phyloP scores from a whole-genome alignment of 331 rosid species.

The Malus hybrid region DNA sequence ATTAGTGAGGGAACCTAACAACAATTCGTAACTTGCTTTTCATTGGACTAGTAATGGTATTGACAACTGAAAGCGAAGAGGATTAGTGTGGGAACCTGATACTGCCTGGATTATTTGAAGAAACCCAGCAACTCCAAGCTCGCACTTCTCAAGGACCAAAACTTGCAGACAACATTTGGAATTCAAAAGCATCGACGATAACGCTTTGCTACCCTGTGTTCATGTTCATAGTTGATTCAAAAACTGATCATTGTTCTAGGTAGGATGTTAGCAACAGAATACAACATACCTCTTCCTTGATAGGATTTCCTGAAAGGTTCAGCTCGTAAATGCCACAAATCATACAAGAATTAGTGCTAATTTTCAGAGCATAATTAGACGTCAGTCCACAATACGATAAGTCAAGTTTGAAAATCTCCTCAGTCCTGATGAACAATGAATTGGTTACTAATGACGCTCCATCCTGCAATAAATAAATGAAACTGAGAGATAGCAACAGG shows the following conservation, averaged over 20 bases:
- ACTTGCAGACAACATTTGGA: constrained; percentile 57
- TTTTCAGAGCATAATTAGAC: constrained; percentile 32
- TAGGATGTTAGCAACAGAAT: not conserved
- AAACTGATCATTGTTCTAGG: too few species aligned
- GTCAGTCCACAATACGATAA: constrained; percentile 69
- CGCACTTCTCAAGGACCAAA: constrained; percentile 67
- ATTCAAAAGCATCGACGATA: constrained; percentile 15
- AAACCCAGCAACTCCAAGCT: constrained; percentile 65
- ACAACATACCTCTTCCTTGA: constrained; percentile 60
- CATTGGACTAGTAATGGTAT: not conserved
- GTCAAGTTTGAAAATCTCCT: constrained; percentile 72
- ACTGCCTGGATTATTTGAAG: constrained; percentile 19
- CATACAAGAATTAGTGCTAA: constrained; percentile 16
- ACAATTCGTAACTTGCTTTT: too few species aligned
- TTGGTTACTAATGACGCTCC: constrained; percentile 43
- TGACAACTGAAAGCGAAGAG: too few species aligned
- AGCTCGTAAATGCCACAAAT: constrained; percentile 54
- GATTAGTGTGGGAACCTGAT: constrained; percentile 26
- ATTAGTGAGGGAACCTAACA: too few species aligned
- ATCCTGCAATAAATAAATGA: constrained; percentile 44
- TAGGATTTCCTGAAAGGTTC: constrained; percentile 69
- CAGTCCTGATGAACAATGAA: constrained; percentile 41
- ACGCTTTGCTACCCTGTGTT: constrained; percentile 50
- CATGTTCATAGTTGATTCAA: not conserved
- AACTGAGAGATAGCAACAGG: not conserved